A percentile compares a stretch with the other conserved stretches of the same genome.
Conservation (phyloP, 768 basidiomycete genomes). For the Pisolithus orientalis region DNA sequence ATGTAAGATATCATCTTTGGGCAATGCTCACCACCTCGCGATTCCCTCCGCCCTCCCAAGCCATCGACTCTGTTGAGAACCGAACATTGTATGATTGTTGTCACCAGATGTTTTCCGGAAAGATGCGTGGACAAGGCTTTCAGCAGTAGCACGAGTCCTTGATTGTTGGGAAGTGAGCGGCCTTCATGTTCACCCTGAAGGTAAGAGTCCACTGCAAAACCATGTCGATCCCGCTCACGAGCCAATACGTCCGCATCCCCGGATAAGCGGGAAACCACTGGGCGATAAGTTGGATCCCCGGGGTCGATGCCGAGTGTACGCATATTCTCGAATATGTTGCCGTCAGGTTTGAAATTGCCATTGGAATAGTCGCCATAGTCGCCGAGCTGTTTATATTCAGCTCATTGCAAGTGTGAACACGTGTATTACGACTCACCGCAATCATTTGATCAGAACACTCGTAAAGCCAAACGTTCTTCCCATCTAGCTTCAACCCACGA, state of each 20-base stretch:
- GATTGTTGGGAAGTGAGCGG: neutral
- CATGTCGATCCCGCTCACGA: neutral
- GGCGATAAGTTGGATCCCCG: no score
- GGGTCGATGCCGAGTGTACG: no score
- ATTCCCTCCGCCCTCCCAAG: no score
- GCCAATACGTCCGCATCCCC: neutral
- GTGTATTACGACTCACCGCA: neutral
- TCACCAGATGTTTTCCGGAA: neutral
- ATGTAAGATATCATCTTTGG: no score
- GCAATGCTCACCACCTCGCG: neutral
- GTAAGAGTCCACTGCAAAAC: neutral
- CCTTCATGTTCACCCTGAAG: neutral
- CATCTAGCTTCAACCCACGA: neutral
- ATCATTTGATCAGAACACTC: neutral
- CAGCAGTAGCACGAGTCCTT: neutral
- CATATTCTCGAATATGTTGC: no score
- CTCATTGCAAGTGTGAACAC: no score
- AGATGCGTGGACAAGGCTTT: neutral
- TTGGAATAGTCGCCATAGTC: neutral
- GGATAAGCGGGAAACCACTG: neutral
- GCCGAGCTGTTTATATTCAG: neutral
- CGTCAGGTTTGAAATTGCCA: neutral
- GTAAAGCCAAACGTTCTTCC: neutral
- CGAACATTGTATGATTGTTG: neutral
- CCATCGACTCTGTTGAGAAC: neutral